These are phyloP conservation scores for Fragilaria crotonensis DNA, from an alignment of 108 stramenopile species.

Conservation along the genomic window DNA sequence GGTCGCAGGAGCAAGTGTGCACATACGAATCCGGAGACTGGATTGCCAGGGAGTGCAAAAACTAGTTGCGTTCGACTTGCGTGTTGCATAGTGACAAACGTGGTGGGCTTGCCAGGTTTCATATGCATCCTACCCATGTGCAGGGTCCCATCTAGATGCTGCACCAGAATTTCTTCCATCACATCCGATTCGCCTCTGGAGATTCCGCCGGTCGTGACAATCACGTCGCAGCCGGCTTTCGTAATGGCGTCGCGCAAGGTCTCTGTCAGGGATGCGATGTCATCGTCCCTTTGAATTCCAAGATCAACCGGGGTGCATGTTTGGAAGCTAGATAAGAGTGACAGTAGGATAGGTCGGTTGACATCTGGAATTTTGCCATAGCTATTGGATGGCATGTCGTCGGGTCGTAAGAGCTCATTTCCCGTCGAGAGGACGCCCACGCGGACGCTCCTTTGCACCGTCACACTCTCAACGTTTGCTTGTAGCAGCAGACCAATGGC, in stretches of 20 bases:
- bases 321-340: conserved; percentile 28
- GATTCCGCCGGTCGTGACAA: conserved; percentile 91
- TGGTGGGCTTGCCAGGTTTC: conserved; percentile 97
- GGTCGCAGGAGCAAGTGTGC: conserved; percentile 84
- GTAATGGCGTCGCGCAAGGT: conserved; percentile 18
- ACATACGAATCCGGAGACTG: conserved; percentile 89
- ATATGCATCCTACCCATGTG: conserved; percentile 91
- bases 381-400: background rate
- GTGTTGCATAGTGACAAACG: conserved; percentile 32
- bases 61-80: conserved; percentile 12
- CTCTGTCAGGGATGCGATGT: conserved; percentile 30
- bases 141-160: conserved; percentile 45
- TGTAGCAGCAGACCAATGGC: conserved; percentile 61
- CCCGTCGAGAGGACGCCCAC: conserved; percentile 88
- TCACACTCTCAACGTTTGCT: conserved; percentile 30
- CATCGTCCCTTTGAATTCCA: conserved; percentile 74
- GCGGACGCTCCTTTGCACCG: conserved; percentile 24
- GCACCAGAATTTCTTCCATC: conserved; percentile 54
- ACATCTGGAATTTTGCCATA: conserved; percentile 81
- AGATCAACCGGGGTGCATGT: conserved; percentile 65
- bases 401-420: conserved; percentile 47
- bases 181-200: conserved; percentile 84
- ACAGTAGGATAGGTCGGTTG: conserved; percentile 81
- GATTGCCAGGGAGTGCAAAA: conserved; percentile 93
- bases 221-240: conserved; percentile 58